Evolutionary conservation across 2,329 filamentous ascomycete species (phyloP).

Genomic region (Davidsoniella eucalypti): DNA sequence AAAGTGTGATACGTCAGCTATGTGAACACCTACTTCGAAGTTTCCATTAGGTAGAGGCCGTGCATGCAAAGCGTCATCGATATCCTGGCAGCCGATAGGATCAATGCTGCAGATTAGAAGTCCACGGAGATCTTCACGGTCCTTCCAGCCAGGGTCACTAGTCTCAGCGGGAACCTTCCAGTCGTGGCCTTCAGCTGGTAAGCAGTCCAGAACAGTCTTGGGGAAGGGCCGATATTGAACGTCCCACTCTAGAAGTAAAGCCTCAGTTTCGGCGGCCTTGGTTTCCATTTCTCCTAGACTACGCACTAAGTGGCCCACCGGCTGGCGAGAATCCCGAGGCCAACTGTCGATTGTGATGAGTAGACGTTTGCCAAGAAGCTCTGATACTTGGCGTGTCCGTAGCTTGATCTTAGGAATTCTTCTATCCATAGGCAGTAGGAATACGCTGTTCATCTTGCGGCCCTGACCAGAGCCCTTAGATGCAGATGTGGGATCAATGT

Average conservation of each 20-base stretch:
- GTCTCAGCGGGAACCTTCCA: conserved; percentile 77
- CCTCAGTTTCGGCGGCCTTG: conserved; percentile 95
- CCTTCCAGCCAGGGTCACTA: conserved; percentile 74
- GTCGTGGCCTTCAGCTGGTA: conserved; percentile 78
- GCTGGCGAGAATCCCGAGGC: conserved; percentile 86
- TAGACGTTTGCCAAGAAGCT: conserved; percentile 80
- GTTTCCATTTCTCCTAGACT: conserved; percentile 87
- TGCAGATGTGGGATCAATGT: conserved; percentile 77
- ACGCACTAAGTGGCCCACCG: conserved; percentile 82
- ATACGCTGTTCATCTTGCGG: conserved; percentile 78
- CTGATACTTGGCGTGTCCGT: conserved; percentile 74
- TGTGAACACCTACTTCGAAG: conserved; percentile 91
- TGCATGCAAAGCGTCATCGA: conserved; percentile 91
- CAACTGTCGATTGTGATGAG: conserved; percentile 88
- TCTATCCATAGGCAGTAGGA: conserved; percentile 96
- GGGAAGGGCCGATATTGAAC: conserved; percentile 96
- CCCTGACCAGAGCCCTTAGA: conserved; percentile 58
- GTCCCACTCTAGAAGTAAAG: conserved; percentile 83
- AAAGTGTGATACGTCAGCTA: conserved; percentile 98
- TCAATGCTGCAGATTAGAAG: conserved; percentile 95
- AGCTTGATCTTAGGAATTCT: conserved; percentile 91
- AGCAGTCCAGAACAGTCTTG: conserved; percentile 83
- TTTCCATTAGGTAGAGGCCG: conserved; percentile 76
- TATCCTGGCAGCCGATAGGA: conserved; percentile 89
- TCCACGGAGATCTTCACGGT: conserved; percentile 65